Conservation (phyloP, 257 asterid genomes). For the Ajuga chamaepitys region DNA sequence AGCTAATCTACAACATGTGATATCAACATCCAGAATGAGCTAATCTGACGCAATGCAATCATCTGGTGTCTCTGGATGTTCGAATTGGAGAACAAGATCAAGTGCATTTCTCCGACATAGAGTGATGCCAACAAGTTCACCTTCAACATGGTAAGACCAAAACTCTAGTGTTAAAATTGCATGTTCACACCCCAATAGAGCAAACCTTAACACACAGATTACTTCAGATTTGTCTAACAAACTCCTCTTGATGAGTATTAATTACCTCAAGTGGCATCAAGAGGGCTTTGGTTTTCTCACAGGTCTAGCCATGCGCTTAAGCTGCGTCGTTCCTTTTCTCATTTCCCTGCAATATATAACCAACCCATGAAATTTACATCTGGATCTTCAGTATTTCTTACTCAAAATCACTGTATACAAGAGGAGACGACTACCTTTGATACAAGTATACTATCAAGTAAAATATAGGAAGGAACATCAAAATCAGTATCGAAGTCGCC, state of each 20-base stretch:
- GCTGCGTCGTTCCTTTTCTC: constrained; percentile 58
- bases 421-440: constrained; percentile 50
- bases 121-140: constrained; percentile 1
- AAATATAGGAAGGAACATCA: constrained; percentile 86
- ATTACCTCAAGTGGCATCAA: too few species aligned
- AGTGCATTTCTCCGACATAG: background rate
- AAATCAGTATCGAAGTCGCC: constrained; percentile 55
- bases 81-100: constrained; percentile 5
- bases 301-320: constrained; percentile 51
- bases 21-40: too few species aligned
- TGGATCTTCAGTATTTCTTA: background rate
- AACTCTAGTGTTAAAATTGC: background rate
- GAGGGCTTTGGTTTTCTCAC: constrained; percentile 70
- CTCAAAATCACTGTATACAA: background rate
- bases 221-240: too few species aligned
- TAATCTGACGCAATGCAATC: too few species aligned
- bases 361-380: constrained; percentile 7
- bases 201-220: too few species aligned
- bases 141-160: constrained; percentile 7
- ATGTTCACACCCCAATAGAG: background rate
- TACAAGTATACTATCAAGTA: constrained; percentile 59
- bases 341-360: constrained; percentile 38
- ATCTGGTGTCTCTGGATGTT: too few species aligned
- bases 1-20: too few species aligned
- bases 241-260: too few species aligned